Base-by-base conservation (phyloP, 345 rosid species). In the Aquilaria sinensis region DNA sequence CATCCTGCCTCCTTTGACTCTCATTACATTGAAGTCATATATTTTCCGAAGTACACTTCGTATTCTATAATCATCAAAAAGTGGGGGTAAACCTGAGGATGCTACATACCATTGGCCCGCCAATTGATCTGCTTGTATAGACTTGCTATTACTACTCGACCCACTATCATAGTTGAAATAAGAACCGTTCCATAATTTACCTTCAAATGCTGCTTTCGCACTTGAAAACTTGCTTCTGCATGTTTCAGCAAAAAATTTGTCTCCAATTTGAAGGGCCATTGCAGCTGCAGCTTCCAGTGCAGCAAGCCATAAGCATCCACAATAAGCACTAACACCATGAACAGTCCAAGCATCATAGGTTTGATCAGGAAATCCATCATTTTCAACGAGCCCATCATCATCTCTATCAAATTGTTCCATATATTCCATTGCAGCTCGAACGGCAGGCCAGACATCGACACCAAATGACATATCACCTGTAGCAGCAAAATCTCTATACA, bases 91-190 rank as follows among this genome's bases (percentile, higher is more conserved):
- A 31, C 92, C 92, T 47, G 92, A 87, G 49, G 97, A 90, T 59
- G 92, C 95, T 1, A 86, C 74, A 67, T 90, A 90, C 97, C 97
- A 90, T 51, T 90, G 96, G 54, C 97, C 97, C 4, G 96, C 97
- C 15, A 90, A 79, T 72, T 87, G 97, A 85, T 90, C 97, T 41
- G 96, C 82, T 72, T 90, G 97, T 73, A 87, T 90, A 31, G 97
- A 90, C 74, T 83, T 87, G 76, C 97, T 90, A 65, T 87, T 90
- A 73, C 75, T 70, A 74, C 96, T 84, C 14, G 87, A 57, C 49
- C 97, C 96, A 54, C 96, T 87, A 69, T 90, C 97, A 43, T 90
- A 90, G 33, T 90, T 87, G 67, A 85, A 83, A 67, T 90, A 90
- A 30, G 92, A 76, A 59, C 96, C 97, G 57, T 90, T 90, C 97